Conservation (phyloP, 176 grass and related monocot genomes). For the Phoenix dactylifera region DNA sequence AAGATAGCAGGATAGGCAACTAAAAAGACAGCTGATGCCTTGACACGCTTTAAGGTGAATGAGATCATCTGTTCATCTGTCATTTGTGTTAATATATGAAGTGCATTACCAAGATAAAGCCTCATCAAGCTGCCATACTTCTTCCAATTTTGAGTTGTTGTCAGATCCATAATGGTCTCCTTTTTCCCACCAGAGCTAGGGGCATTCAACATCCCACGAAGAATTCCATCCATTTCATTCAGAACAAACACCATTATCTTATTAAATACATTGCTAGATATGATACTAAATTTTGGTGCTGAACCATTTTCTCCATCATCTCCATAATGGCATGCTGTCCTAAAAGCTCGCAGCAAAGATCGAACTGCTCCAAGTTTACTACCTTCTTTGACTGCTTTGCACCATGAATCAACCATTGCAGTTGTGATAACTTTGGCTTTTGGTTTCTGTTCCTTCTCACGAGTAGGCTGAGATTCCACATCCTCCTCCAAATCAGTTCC, state of each 20-base stretch:
- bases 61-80: slow-evolving; percentile 95
- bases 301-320: slow-evolving; percentile 59
- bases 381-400: slow-evolving; percentile 37
- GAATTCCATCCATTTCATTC: slow-evolving; percentile 77
- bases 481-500: slow-evolving; percentile 32
- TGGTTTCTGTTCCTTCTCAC: slow-evolving; percentile 37
- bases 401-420: slow-evolving; percentile 85
- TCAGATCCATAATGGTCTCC: slow-evolving; percentile 59
- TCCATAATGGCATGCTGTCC: slow-evolving; percentile 74
- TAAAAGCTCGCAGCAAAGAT: slow-evolving; percentile 77
- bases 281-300: slow-evolving; percentile 57
- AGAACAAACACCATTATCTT: slow-evolving; percentile 89
- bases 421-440: slow-evolving; percentile 60
- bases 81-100: slow-evolving; percentile 93
- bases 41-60: slow-evolving; percentile 79
- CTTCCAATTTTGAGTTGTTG: slow-evolving; percentile 56
- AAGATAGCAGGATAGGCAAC: slow-evolving; percentile 70
- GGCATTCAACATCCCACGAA: slow-evolving; percentile 58
- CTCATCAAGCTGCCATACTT: slow-evolving; percentile 72
- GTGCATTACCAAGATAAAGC: slow-evolving; percentile 76
- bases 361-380: slow-evolving; percentile 41
- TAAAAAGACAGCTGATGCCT: slow-evolving; percentile 80
- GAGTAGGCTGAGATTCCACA: slow-evolving; percentile 16
- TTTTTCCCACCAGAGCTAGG: slow-evolving; percentile 69
- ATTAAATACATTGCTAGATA: slow-evolving; percentile 84